Evolutionary conservation across 1,139 yeast genomes (phyloP), one percentile per base, ranked within the genome.

Genomic region (Saccharomyces hybrid): DNA sequence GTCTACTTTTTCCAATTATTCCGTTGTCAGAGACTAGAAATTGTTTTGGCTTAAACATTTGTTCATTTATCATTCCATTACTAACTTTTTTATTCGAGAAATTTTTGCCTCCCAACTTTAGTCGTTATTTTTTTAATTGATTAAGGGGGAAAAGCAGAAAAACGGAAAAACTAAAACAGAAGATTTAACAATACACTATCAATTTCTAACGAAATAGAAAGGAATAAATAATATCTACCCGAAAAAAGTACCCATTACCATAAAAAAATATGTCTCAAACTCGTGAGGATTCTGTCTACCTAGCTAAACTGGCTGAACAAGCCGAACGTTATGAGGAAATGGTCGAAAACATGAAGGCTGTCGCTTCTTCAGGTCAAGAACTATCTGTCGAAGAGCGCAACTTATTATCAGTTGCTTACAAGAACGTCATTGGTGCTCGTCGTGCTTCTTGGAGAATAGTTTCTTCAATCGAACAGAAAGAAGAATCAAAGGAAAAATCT

Each of bases 381-480:
- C 80, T 93, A 68, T 86, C 95, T 46, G 97, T 93, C 63, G 99
- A 93, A 78, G 99, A 93, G 79, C 91, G 99, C 77, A 93, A 93
- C 76, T 81, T 93, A 68, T 82, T 93, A 69, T 89, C 97, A 38
- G 98, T 93, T 65, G 99, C 99, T 62, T 93, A 91, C 81, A 93
- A 93, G 78, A 93, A 93, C 72, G 99, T 93, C 58, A 91, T 93
- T 77, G 99, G 99, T 70, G 97, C 98, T 57, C 91, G 98, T 72
- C 91, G 99, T 78, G 98, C 99, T 58, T 89, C 97, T 49, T 93
- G 99, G 99, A 86, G 98, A 82, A 91, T 91, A 73, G 97, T 91
- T 57, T 89, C 97, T 50, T 90, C 97, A 49, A 91, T 91, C 69
- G 98, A 91, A 77, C 98, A 91, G 78, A 91, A 91, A 79, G 98